Conservation (phyloP, 148 eudicot species). For the Oxyria digyna region DNA sequence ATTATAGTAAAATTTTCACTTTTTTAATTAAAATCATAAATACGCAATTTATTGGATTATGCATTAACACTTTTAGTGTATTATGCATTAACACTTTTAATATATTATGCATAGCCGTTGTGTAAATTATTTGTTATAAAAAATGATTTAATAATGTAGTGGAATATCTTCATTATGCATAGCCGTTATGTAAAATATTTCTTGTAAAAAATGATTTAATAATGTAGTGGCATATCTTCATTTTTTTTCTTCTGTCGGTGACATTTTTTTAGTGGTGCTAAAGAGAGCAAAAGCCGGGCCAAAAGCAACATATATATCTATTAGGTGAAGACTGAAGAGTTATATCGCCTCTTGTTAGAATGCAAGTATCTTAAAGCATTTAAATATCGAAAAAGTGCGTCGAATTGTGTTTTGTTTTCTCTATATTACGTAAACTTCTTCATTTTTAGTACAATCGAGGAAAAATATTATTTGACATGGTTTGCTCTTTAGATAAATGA, state of each 20-base stretch:
- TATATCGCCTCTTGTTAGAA: not conserved
- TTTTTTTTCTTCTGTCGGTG: slow-evolving; percentile 4
- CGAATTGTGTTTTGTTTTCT: not conserved
- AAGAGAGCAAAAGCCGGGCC: slow-evolving; percentile 1
- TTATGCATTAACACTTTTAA: too few relatives aligned
- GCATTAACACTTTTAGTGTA: too few relatives aligned
- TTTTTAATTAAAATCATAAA: too few relatives aligned
- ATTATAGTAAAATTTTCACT: too few relatives aligned
- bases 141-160: too few relatives aligned
- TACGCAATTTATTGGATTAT: too few relatives aligned
- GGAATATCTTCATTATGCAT: too few relatives aligned
- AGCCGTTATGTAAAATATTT: too few relatives aligned
- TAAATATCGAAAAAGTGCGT: not conserved
- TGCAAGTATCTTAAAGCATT: slow-evolving; percentile 4
- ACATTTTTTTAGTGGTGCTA: not conserved
- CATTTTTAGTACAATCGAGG: not conserved
- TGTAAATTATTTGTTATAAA: too few relatives aligned
- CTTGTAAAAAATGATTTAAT: not conserved
- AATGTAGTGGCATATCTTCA: not conserved
- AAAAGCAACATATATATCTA: not conserved
- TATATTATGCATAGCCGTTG: too few relatives aligned
- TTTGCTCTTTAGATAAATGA: not conserved
- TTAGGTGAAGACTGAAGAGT: slow-evolving; percentile 1
- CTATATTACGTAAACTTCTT: not conserved
- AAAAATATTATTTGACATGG: not conserved